These are phyloP conservation scores for Cyclostephanos invisitatus DNA, from an alignment of 108 stramenopile genomes.

Conservation along the genomic window DNA sequence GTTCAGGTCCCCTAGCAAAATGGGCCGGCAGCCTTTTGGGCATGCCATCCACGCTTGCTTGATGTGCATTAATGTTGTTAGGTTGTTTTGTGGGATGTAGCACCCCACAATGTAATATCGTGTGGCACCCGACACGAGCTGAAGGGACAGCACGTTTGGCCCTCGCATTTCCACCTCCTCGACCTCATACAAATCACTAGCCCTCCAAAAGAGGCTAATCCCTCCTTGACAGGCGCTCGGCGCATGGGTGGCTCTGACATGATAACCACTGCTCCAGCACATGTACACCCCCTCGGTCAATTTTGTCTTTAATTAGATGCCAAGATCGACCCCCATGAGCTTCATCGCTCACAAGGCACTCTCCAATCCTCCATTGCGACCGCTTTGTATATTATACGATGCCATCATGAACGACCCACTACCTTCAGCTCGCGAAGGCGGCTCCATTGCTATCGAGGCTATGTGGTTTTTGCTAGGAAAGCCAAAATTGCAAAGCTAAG, in stretches of 20 bases:
- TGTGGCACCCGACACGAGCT: background rate
- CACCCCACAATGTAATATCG: too few relatives aligned
- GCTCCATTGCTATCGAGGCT: too few relatives aligned
- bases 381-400: constrained; percentile 8
- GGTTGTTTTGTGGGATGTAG: too few relatives aligned
- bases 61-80: too few relatives aligned
- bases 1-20: too few relatives aligned
- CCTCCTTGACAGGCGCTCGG: too few relatives aligned
- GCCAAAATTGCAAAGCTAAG: too few relatives aligned
- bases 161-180: background rate
- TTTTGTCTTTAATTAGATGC: constrained; percentile 13
- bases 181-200: constrained; percentile 3
- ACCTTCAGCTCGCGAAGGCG: constrained; percentile 12
- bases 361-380: constrained; percentile 14
- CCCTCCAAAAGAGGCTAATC: constrained; percentile 8
- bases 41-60: too few relatives aligned
- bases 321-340: background rate
- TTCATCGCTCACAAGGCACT: constrained; percentile 8
- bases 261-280: too few relatives aligned
- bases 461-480: too few relatives aligned
- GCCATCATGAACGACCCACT: constrained; percentile 6
- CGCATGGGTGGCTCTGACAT: too few relatives aligned
- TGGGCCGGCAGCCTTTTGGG: too few relatives aligned
- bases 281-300: constrained; percentile 1
- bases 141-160: constrained; percentile 9